phyloP scores from a whole-genome alignment of 2,329 filamentous ascomycete genomes.

The Nothophaeocryptopus gaeumannii region DNA sequence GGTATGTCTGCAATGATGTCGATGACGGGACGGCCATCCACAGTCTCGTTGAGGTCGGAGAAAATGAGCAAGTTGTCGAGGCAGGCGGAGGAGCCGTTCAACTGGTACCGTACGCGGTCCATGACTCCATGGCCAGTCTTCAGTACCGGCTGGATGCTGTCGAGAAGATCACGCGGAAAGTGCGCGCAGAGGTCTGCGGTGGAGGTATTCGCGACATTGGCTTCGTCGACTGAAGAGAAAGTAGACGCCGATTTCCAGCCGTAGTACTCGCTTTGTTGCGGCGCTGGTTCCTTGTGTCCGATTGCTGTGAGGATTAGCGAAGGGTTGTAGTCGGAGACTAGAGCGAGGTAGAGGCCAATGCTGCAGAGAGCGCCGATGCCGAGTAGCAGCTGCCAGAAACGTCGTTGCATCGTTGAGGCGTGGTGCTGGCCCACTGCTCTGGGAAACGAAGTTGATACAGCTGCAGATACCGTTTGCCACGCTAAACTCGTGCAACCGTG shows the following conservation, averaged over 20 bases:
- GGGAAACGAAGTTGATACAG: too few relatives aligned
- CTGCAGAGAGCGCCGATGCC: slow-evolving; percentile 1
- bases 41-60: slow-evolving; percentile 47
- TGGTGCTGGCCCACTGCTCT: too few relatives aligned
- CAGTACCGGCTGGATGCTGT: slow-evolving; percentile 47
- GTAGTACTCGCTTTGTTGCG: slow-evolving; percentile 15
- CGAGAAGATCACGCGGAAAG: slow-evolving; percentile 42
- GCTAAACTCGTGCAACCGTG: too few relatives aligned
- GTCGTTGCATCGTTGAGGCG: background rate
- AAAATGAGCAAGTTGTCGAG: slow-evolving; percentile 48
- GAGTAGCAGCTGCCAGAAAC: slow-evolving; percentile 10
- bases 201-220: slow-evolving; percentile 7
- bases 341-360: slow-evolving; percentile 1
- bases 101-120: slow-evolving; percentile 46
- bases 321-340: background rate
- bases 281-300: background rate
- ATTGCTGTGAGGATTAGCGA: background rate
- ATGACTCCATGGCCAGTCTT: slow-evolving; percentile 51
- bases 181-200: slow-evolving; percentile 38
- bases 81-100: slow-evolving; percentile 54
- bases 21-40: slow-evolving; percentile 39
- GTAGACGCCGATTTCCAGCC: slow-evolving; percentile 21
- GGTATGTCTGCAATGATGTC: slow-evolving; percentile 51
- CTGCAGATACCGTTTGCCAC: too few relatives aligned
- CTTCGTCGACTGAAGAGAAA: slow-evolving; percentile 18